Conservation (phyloP, 192 early-diverging fungal species). For the Neocallimastix lanati region DNA sequence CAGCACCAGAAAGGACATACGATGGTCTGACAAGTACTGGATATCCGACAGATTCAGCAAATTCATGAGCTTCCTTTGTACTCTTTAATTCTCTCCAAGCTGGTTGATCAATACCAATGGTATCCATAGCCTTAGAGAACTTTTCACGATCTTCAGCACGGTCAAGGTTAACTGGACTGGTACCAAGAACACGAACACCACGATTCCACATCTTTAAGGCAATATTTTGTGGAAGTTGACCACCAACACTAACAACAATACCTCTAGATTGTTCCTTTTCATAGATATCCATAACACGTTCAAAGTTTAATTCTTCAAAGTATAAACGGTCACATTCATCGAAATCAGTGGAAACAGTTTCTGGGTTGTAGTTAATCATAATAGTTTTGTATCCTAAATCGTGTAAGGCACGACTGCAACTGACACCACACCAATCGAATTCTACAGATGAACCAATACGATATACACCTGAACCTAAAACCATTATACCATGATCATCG, state of each 20-base stretch:
- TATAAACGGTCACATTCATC: conserved; percentile 97
- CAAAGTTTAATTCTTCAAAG: conserved; percentile 87
- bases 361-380: conserved; percentile 98
- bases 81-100: conserved; percentile 84
- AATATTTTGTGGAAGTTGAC: conserved; percentile 94
- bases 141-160: conserved; percentile 87
- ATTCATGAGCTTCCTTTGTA: conserved; percentile 61
- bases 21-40: conserved; percentile 90
- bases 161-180: conserved; percentile 77
- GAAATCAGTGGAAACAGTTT: conserved; percentile 95
- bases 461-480: conserved; percentile 93
- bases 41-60: conserved; percentile 67
- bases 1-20: conserved; percentile 92
- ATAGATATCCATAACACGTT: conserved; percentile 91
- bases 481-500: conserved; percentile 78
- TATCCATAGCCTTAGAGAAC: conserved; percentile 79
- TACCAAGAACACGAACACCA: conserved; percentile 75
- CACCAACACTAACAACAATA: conserved; percentile 79
- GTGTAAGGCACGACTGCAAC: conserved; percentile 58
- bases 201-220: conserved; percentile 59
- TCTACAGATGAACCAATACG: conserved; percentile 94
- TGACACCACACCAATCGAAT: conserved; percentile 70
- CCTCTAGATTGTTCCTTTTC: conserved; percentile 68
- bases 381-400: conserved; percentile 63
- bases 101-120: conserved; percentile 89